Base-by-base conservation (phyloP, 176 grass and related monocot genomes). In the Hsuehochloa calcarea region DNA sequence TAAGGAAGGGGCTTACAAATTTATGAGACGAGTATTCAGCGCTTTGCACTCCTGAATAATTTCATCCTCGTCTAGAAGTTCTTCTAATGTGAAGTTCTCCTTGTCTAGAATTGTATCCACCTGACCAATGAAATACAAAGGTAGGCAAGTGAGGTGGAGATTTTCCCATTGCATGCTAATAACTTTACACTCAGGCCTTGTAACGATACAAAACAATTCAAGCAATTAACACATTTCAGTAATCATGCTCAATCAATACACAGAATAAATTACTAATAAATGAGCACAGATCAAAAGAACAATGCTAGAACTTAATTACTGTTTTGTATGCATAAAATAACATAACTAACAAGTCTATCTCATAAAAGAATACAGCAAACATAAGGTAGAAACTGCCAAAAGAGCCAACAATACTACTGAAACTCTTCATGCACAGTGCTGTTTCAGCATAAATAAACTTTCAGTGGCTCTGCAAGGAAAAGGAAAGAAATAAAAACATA, bases 41-140 rank as follows among this genome's bases (percentile, higher is more conserved):
- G 92, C 94, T 92, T 97, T 97, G 94, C 94, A 97, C 83, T 97
- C 94, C 81, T 97, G 94, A 75, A 97, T 97, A 75, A 94, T 94
- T 51, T 97, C 94, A 72, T 97, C 94, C 86, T 97, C 94, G 2
- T 97, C 94, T 26, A 97, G 94, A 90, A 97, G 94, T 68, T 97
- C 91, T 71, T 97, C 94, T 10, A 97, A 82, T 26, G 88, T 97
- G 77, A 97, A 97, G 72, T 78, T 97, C 83, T 93, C 94, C 89
- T 93, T 97, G 64, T 97, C 94, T 58, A 97, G 91, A 81, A 97
- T 97, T 66, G 87, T 90, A 82, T 97, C 91, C 85, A 97, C 94
- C 94, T 97, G 87, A 44, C 70, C 74, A 78, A 85, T 19, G 77
- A 61, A 35, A 81, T 22, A 72, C 23, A 74, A 62, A 70, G 58